Base-by-base conservation (phyloP, 2,329 filamentous ascomycete species). In the Blastomyces percursus region DNA sequence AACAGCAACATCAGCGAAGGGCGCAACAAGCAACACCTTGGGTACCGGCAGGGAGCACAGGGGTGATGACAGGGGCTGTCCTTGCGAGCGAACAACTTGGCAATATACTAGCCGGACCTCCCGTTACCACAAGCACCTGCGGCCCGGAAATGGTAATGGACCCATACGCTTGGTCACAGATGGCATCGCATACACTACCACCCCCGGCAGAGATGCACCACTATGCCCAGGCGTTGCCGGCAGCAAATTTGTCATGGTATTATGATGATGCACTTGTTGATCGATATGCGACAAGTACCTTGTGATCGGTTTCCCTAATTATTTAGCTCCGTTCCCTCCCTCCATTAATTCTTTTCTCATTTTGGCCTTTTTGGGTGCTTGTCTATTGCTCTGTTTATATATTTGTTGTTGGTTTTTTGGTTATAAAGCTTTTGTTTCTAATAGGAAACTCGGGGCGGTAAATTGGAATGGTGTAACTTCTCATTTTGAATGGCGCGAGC, bases 191-290 rank as follows among this genome's bases (percentile, higher is more conserved):
- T 30, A n/a, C 54, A 42, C 54, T 24, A 9, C 54, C 54, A 19
- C 54, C 35, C 14, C 57, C 21, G 14, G 24, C 57, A 21, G 57
- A 59, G 48, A 48, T 59, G 57, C 24, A 32, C 19, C 57, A 59
- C n/a, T 59, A 32, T 50, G 42, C 57, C 21, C 57, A 59, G 7
- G 27, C 42, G n/a, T 27, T 27, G 27, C 42, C 24, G 9, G 27
- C 57, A 35, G 27, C 57, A 32, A 32, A 48, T 32, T 21, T 59
- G 21, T 16, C n/a, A 16, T 59, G 57, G 57, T 59, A 59, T 27
- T 59, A 59, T 19, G 57, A 59, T 48, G 42, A 59, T 59, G 8
- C 27, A 16, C 57, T 59, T 50, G 57, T 50, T 42, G 40, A 59
- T 9, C 40, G 57, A n/a, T 59, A 59, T 32, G 57, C 57, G 24